Conservation (phyloP, 83 land plant genomes). For the Picea mariana region DNA sequence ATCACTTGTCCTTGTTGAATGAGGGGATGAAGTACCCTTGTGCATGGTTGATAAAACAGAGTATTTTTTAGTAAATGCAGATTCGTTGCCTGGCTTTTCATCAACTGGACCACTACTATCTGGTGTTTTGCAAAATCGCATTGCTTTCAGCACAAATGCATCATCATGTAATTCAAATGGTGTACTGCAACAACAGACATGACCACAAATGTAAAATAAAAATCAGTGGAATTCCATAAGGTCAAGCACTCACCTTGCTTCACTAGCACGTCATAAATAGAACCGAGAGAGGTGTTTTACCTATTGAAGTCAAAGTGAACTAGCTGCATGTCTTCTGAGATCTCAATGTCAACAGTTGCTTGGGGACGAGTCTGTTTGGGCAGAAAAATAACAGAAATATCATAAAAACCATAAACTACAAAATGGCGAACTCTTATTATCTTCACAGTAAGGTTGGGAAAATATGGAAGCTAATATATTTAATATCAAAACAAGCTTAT, state of each 20-base stretch:
- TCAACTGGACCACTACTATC: conserved; percentile 2
- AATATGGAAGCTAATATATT: neutral
- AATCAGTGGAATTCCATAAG: neutral
- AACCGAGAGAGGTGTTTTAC: conserved; percentile 17
- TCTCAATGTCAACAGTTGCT: conserved; percentile 63
- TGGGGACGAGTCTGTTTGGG: conserved; percentile 54
- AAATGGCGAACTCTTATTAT: neutral
- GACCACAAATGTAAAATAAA: neutral
- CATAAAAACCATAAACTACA: neutral
- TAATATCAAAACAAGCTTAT: neutral
- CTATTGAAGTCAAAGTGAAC: conserved; percentile 67
- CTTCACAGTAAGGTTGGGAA: neutral
- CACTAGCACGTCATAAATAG: neutral
- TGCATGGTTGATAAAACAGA: neutral
- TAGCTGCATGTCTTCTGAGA: conserved; percentile 63
- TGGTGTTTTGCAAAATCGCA: conserved; percentile 19
- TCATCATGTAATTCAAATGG: conserved; percentile 40
- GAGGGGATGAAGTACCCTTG: conserved; percentile 4
- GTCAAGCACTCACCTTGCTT: neutral
- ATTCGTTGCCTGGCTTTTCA: conserved; percentile 8
- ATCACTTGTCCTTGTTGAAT: conserved; percentile 10
- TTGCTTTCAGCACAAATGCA: conserved; percentile 35
- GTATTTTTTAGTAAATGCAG: conserved; percentile 9
- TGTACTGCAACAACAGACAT: conserved; percentile 26
- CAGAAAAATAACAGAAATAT: conserved; percentile 2